These are phyloP conservation scores for Vigna radiata DNA, from an alignment of 306 rosid species.

Conservation along the genomic window DNA sequence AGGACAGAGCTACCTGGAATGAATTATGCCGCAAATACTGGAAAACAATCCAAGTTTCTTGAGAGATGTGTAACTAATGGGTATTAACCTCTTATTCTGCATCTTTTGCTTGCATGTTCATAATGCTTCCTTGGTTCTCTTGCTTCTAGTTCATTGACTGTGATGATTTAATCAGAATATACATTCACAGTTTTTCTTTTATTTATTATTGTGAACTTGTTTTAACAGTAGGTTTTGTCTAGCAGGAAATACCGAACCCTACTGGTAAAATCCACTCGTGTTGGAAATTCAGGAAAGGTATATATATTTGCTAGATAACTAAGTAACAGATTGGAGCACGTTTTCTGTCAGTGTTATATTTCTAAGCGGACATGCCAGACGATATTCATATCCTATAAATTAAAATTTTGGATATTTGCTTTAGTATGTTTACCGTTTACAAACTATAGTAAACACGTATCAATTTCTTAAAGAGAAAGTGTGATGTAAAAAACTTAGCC, in stretches of 20 bases:
- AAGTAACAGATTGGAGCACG: neutral
- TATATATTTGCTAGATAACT: slow-evolving; percentile 38
- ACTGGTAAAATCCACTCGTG: slow-evolving; percentile 59
- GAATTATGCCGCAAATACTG: slow-evolving; percentile 93
- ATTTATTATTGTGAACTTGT: neutral
- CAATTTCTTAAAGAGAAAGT: slow-evolving; percentile 16
- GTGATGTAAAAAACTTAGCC: neutral
- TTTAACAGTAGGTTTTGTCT: slow-evolving; percentile 12
- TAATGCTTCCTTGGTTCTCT: slow-evolving; percentile 14
- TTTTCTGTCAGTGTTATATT: slow-evolving; percentile 19
- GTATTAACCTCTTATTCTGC: slow-evolving; percentile 47
- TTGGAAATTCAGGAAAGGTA: slow-evolving; percentile 61
- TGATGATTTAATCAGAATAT: neutral
- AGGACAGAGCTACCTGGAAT: slow-evolving; percentile 81
- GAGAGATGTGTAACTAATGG: slow-evolving; percentile 89
- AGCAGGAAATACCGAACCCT: slow-evolving; percentile 90
- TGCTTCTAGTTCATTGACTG: slow-evolving; percentile 4
- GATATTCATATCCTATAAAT: neutral
- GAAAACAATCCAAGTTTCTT: slow-evolving; percentile 80
- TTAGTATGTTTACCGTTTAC: neutral
- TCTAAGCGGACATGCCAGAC: neutral
- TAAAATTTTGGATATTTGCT: slow-evolving; percentile 11
- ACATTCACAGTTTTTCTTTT: neutral
- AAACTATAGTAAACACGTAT: neutral
- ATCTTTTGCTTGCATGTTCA: slow-evolving; percentile 23